phyloP scores from a whole-genome alignment of 495 filamentous ascomycete species.

The Penicillium angulare region DNA sequence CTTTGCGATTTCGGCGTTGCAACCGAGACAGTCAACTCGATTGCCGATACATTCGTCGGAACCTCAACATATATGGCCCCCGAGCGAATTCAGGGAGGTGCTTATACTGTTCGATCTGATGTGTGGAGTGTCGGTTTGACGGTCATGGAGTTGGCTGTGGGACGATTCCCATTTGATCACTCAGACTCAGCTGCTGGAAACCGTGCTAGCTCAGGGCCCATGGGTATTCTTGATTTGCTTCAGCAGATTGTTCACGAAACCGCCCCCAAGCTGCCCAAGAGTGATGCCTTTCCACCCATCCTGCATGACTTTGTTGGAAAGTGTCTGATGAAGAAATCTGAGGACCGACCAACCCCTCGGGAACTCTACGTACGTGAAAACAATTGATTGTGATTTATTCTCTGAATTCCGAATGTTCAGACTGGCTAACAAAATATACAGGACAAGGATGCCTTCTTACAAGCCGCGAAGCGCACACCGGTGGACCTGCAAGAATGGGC shows the following conservation, averaged over 20 bases:
- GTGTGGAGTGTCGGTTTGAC: slow-evolving; percentile 98
- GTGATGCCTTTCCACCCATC: slow-evolving; percentile 92
- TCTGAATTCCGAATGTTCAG: background rate
- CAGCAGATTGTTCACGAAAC: slow-evolving; percentile 98
- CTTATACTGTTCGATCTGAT: slow-evolving; percentile 96
- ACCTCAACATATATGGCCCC: slow-evolving; percentile 99
- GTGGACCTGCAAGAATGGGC: slow-evolving; percentile 91
- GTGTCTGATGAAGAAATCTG: slow-evolving; percentile 85
- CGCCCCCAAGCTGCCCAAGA: slow-evolving; percentile 88
- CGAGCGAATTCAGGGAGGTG: slow-evolving; percentile 92
- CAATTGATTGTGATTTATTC: slow-evolving; percentile 7
- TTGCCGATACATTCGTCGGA: slow-evolving; percentile 96
- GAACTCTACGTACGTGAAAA: slow-evolving; percentile 74
- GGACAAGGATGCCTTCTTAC: slow-evolving; percentile 91
- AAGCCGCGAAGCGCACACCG: slow-evolving; percentile 89
- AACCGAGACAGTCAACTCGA: slow-evolving; percentile 92
- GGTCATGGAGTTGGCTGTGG: slow-evolving; percentile 95
- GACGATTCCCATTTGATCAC: slow-evolving; percentile 89
- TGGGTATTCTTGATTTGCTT: slow-evolving; percentile 92
- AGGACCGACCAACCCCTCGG: slow-evolving; percentile 84
- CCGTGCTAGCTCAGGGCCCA: slow-evolving; percentile 68
- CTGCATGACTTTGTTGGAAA: slow-evolving; percentile 96
- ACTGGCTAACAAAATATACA: slow-evolving; percentile 28
- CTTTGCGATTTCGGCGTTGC: slow-evolving; percentile 98
- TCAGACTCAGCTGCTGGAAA: slow-evolving; percentile 71